Percentiles rank a stretch among this genome's conserved stretches.
Conservation (phyloP, 495 filamentous ascomycete species). For the Penicillium ucsense region DNA sequence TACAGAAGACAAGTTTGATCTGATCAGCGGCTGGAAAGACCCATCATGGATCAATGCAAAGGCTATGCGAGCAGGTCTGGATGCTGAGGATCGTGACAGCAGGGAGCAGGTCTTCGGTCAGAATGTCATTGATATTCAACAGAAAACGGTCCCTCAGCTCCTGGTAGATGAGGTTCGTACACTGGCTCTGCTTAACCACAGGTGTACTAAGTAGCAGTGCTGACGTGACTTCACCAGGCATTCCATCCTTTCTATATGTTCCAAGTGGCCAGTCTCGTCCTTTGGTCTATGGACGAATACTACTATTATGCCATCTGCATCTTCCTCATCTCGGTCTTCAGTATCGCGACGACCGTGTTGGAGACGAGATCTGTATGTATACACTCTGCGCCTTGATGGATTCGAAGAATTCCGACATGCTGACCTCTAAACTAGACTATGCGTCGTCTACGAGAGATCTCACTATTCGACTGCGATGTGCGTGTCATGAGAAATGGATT, state of each 20-base stretch:
- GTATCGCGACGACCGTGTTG: slow-evolving; percentile 78
- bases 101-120: slow-evolving; percentile 79
- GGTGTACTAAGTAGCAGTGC: slow-evolving; percentile 9
- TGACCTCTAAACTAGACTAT: slow-evolving; percentile 55
- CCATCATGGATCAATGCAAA: slow-evolving; percentile 74
- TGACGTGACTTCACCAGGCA: slow-evolving; percentile 39
- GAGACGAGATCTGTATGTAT: slow-evolving; percentile 74
- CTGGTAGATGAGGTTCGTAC: slow-evolving; percentile 75
- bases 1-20: slow-evolving; percentile 72
- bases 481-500: slow-evolving; percentile 90
- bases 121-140: slow-evolving; percentile 83
- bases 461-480: slow-evolving; percentile 88
- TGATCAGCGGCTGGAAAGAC: slow-evolving; percentile 88
- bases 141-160: slow-evolving; percentile 73
- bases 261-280: slow-evolving; percentile 85
- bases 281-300: slow-evolving; percentile 94
- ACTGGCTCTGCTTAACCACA: neutral
- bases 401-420: slow-evolving; percentile 7
- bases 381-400: neutral
- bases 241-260: slow-evolving; percentile 99
- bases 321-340: slow-evolving; percentile 85
- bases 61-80: slow-evolving; percentile 70
- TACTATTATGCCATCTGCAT: slow-evolving; percentile 97
- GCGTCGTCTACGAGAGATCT: slow-evolving; percentile 83
- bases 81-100: slow-evolving; percentile 77